Conservation (phyloP, 257 asterid genomes). For the Hygrophila difformis region DNA sequence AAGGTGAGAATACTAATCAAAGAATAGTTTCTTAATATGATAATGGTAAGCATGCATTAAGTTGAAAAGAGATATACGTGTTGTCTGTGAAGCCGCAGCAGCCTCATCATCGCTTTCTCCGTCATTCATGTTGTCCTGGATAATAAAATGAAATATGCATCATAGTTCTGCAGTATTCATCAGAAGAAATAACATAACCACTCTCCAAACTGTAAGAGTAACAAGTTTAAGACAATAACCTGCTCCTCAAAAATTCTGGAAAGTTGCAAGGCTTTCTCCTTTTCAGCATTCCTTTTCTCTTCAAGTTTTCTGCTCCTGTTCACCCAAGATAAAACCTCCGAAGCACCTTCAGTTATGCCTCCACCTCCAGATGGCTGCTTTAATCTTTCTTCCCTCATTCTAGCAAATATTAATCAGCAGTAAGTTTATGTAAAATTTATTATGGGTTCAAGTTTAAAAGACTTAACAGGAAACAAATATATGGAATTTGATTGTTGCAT, state of each 20-base stretch:
- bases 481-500: too few species aligned
- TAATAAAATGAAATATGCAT: slow-evolving; percentile 16
- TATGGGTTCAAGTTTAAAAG: too few species aligned
- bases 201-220: slow-evolving; percentile 1
- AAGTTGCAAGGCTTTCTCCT: slow-evolving; percentile 75
- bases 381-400: slow-evolving; percentile 84
- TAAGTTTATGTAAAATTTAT: too few species aligned
- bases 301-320: slow-evolving; percentile 74
- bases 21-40: slow-evolving; percentile 1
- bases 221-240: slow-evolving; percentile 38
- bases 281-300: slow-evolving; percentile 60
- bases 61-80: slow-evolving; percentile 33
- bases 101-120: slow-evolving; percentile 78
- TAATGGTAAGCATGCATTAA: slow-evolving; percentile 3
- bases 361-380: slow-evolving; percentile 64
- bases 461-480: too few species aligned
- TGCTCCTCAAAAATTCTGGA: slow-evolving; percentile 89
- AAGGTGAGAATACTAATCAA: not conserved
- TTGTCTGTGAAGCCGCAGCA: slow-evolving; percentile 23
- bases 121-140: slow-evolving; percentile 72
- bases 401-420: too few species aligned
- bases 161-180: slow-evolving; percentile 5
- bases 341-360: slow-evolving; percentile 77
- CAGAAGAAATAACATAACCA: slow-evolving; percentile 9
- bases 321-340: slow-evolving; percentile 79